These are phyloP conservation scores for Kodamaea laetipori DNA, from an alignment of 805 yeast genomes.

Conservation along the genomic window DNA sequence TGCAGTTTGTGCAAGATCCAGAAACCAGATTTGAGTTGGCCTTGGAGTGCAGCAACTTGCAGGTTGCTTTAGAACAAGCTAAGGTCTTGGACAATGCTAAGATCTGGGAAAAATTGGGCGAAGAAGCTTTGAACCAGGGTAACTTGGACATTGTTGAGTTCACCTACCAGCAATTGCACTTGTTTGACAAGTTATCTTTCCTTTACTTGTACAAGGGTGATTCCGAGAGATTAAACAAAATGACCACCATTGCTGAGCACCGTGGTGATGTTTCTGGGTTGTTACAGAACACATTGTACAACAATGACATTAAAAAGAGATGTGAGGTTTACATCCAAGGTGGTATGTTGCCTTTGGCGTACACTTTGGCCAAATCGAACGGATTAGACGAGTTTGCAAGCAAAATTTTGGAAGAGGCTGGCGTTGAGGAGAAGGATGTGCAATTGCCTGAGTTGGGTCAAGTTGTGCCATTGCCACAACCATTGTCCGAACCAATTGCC, in stretches of 20 bases:
- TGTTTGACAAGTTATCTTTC: constrained; percentile 88
- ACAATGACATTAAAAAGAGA: constrained; percentile 73
- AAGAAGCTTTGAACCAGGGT: constrained; percentile 89
- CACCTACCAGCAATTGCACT: constrained; percentile 82
- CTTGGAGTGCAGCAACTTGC: constrained; percentile 86
- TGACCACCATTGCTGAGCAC: constrained; percentile 87
- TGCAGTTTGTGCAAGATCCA: constrained; percentile 95
- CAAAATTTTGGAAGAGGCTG: constrained; percentile 69
- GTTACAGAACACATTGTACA: constrained; percentile 79
- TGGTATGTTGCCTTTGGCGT: constrained; percentile 87
- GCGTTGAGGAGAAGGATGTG: constrained; percentile 61
- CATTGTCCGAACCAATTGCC: constrained; percentile 46
- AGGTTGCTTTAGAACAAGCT: constrained; percentile 88
- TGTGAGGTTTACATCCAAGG: constrained; percentile 71
- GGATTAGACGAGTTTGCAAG: constrained; percentile 79
- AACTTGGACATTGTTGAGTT: constrained; percentile 81
- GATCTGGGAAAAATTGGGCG: constrained; percentile 81
- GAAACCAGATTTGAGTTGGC: constrained; percentile 96
- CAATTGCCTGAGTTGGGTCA: constrained; percentile 57
- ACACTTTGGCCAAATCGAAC: constrained; percentile 84
- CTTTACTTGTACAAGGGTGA: constrained; percentile 86
- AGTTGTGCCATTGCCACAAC: constrained; percentile 47
- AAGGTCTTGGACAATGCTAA: constrained; percentile 63
- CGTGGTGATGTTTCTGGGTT: constrained; percentile 80
- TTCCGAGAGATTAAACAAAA: constrained; percentile 67